Base-by-base conservation (phyloP, 73 alveolate genomes). In the Diophrys appendiculata region DNA sequence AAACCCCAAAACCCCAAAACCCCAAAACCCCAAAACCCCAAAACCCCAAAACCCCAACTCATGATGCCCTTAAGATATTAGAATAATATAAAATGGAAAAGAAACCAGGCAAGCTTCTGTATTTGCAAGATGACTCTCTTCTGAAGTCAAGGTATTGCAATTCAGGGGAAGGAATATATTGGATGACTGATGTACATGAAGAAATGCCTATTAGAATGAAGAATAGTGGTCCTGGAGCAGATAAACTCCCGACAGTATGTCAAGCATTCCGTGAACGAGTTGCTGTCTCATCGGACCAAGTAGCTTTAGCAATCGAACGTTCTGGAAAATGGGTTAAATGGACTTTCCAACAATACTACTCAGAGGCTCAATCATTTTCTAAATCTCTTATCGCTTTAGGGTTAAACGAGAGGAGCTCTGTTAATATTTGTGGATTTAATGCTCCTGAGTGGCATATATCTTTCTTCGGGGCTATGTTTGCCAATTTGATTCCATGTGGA, bases 321-420 rank as follows among this genome's bases (percentile, higher is more conserved):
- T 11, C 5, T 43, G 68, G 76, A 27, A 65, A 89, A 60, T 89
- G 91, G 77, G 35, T 55, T 54, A 72, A 91, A 14, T 82, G 80
- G 76, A 85, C 96, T 26, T 92, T 91, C 89, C 52, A 87, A 64
- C 74, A 92, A 67, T 86, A 72, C 67, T 82, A 69, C 73, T 80
- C 83, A 33, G 88, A 71, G 18, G 23, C 83, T 29, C 29, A 56
- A 54, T 68, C 52, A 24, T 88, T 94, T 56, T 97, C 97, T 23
- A 86, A 87, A 70, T 76, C 93, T n/a, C 78, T 92, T 43, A 86
- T 89, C 34, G 83, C 89, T 25, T 52, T 91, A 22, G 96, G 96
- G 22, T 53, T 92, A 3, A 69, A 76, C 13, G 90, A 88, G 73
- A 68, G 90, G 83, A 33, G 90, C 52, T 52, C 85, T 13, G 73